Evolutionary conservation across 805 yeast genomes (phyloP).

Genomic region (Maudiozyma saulgeensis): DNA sequence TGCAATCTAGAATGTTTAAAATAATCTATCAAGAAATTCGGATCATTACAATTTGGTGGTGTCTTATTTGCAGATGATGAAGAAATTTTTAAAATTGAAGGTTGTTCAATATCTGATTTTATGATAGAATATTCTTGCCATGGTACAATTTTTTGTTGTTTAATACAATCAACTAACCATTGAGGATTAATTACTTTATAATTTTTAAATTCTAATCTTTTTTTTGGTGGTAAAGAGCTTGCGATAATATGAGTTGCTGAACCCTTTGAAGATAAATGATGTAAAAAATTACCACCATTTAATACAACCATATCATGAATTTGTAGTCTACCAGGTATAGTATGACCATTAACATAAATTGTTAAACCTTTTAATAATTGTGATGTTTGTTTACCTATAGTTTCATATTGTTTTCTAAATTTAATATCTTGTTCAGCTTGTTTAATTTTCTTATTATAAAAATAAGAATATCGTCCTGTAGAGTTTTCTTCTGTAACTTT

Average conservation of each 20-base stretch:
- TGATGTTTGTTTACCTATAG: conserved; percentile 19
- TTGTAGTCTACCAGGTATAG: conserved; percentile 66
- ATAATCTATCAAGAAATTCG: conserved; percentile 60
- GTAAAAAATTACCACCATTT: conserved; percentile 73
- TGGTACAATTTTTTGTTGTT: conserved; percentile 37
- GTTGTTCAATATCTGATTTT: conserved; percentile 48
- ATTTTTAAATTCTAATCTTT: conserved; percentile 52
- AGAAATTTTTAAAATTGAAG: conserved; percentile 21
- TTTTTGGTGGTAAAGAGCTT: conserved; percentile 65
- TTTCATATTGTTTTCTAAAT: conserved; percentile 11
- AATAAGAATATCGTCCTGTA: background rate
- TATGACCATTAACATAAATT: conserved; percentile 82
- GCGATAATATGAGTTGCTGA: conserved; percentile 81
- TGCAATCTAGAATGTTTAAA: conserved; percentile 80
- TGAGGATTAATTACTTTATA: conserved; percentile 71
- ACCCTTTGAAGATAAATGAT: conserved; percentile 59
- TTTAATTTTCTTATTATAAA: conserved; percentile 10
- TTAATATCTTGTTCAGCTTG: conserved; percentile 19
- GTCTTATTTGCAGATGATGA: background rate
- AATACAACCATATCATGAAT: conserved; percentile 61
- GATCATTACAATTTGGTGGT: conserved; percentile 58
- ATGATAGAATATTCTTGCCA: conserved; percentile 56
- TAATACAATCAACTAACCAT: conserved; percentile 69
- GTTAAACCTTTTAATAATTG: conserved; percentile 51
- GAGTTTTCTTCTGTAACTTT: background rate